Base-by-base conservation (phyloP, 2,329 filamentous ascomycete genomes). In the Tolypocladium pustulatum region DNA sequence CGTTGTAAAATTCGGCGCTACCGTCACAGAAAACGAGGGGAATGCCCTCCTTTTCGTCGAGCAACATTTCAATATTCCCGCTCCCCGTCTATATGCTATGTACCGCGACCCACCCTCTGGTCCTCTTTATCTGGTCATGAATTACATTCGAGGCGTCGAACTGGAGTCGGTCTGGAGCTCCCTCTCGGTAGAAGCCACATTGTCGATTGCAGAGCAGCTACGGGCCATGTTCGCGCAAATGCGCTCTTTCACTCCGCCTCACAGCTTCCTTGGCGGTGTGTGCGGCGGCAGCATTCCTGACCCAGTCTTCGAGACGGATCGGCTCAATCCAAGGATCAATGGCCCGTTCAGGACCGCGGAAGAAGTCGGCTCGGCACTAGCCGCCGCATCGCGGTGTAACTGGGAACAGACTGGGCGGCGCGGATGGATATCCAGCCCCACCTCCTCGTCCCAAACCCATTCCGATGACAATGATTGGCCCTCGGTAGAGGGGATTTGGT, bases 31-130 rank as follows among this genome's bases (percentile, higher is more conserved):
- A 57, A 57, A 62, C 52, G 57, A 62, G 40, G 61, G 61, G 3
- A 53, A 60, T 37, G 60, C 58, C 46, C 60, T 61, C 43, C 58
- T 61, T 27, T 56, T 61, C 25, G 49, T 60, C 41, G 59, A 58
- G 37, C 37, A 53, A 53, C 54, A 57, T 32, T 2, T 49, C 43
- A 37, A 57, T 36, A 32, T 58, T 22, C 32, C 56, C 20, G 59
- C 54, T 43, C 59, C 59, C 34, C 38, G 51, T 41, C 43, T 61
- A 15, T 60, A 59, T 55, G 58, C 60, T 27, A 58, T 61, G 56
- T 60, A 59, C 46, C 60, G 58, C 27, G 54, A 60, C 32, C 10
- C 34, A 34, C 34, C 53, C 34, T 54, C 49, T 27, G 51, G 55
- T 41, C 27, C n/a, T 52, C 17, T 40, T 40, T 8, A 40, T 40